A percentile compares a stretch with the other conserved stretches of the same genome.
Conservation (phyloP, 768 basidiomycete genomes). For the Amanita fuliginea region DNA sequence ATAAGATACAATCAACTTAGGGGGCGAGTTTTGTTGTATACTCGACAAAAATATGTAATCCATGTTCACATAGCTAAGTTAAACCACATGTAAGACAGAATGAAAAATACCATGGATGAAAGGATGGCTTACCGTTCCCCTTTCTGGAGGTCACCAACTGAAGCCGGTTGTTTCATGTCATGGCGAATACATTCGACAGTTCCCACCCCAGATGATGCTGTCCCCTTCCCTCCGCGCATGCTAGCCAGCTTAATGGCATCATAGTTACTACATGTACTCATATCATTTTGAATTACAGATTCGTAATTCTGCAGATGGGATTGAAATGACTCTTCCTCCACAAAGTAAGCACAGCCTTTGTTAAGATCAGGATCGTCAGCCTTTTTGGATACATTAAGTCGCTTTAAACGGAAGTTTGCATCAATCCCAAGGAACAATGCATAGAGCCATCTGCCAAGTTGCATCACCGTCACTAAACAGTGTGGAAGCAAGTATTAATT, state of each 20-base stretch:
- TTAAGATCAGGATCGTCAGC: slow-evolving; percentile 4
- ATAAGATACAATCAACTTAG: slow-evolving; percentile 12
- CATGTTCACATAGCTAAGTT: slow-evolving; percentile 12
- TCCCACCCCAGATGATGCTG: slow-evolving; percentile 12
- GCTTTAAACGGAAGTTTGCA: slow-evolving; percentile 1
- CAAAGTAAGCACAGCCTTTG: slow-evolving; percentile 1
- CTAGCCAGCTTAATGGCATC: slow-evolving; percentile 8
- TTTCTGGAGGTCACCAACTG: slow-evolving; percentile 8
- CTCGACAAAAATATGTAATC: slow-evolving; percentile 17
- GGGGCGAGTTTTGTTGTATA: slow-evolving; percentile 7
- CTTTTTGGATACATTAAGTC: slow-evolving; percentile 3
- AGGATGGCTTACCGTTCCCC: slow-evolving; percentile 7
- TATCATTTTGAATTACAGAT: background rate
- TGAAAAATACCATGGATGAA: background rate
- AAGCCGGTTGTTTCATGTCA: slow-evolving; percentile 12
- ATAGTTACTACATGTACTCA: slow-evolving; percentile 7
- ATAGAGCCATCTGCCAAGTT: background rate
- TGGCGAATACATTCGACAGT: slow-evolving; percentile 11
- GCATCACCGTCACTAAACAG: background rate
- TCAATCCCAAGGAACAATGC: slow-evolving; percentile 4
- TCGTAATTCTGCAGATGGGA: background rate
- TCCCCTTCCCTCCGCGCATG: too few species aligned
- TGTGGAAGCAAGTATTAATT: background rate
- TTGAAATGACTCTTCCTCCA: slow-evolving; percentile 1
- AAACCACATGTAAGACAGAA: background rate